These are phyloP conservation scores for Leptographium wingfieldii DNA, from an alignment of 2,329 filamentous ascomycete genomes.

Conservation along the genomic window DNA sequence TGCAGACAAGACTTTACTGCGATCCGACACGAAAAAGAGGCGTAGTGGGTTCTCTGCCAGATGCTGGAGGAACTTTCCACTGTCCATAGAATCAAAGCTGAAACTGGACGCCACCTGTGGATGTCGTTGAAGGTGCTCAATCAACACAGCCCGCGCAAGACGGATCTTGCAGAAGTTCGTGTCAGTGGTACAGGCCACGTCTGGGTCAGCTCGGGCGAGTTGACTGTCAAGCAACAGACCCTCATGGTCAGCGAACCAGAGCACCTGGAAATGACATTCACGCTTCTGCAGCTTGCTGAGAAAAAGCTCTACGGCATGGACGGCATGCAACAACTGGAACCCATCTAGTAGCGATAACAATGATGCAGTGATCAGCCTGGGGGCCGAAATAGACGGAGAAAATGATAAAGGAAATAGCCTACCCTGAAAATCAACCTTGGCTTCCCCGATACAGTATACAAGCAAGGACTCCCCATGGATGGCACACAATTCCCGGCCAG, in stretches of 20 bases:
- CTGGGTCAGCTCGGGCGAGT: no score
- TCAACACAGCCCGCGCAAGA: slow-evolving; percentile 49
- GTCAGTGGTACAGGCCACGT: slow-evolving; percentile 11
- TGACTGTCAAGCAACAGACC: slow-evolving; percentile 19
- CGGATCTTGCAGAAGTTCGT: slow-evolving; percentile 36
- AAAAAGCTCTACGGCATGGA: slow-evolving; percentile 56
- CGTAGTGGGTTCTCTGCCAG: slow-evolving; percentile 41
- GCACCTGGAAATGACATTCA: slow-evolving; percentile 57
- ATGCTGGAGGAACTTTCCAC: slow-evolving; percentile 41
- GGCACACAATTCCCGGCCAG: slow-evolving; percentile 58
- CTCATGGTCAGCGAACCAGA: slow-evolving; percentile 51
- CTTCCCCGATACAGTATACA: slow-evolving; percentile 47
- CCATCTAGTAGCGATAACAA: slow-evolving; percentile 28
- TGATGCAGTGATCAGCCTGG: no score
- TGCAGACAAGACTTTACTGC: no score
- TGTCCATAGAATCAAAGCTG: slow-evolving; percentile 29
- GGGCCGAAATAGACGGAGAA: neutral
- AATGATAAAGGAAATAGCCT: slow-evolving; percentile 8
- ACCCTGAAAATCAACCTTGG: slow-evolving; percentile 50
- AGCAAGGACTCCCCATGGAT: slow-evolving; percentile 65
- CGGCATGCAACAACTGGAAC: slow-evolving; percentile 59
- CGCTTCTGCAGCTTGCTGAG: slow-evolving; percentile 45
- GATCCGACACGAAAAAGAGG: slow-evolving; percentile 57
- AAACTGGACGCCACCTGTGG: slow-evolving; percentile 16
- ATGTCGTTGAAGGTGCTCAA: slow-evolving; percentile 42